Evolutionary conservation across 78 protist genomes (phyloP).

Genomic region (Cyanophora paradoxa): DNA sequence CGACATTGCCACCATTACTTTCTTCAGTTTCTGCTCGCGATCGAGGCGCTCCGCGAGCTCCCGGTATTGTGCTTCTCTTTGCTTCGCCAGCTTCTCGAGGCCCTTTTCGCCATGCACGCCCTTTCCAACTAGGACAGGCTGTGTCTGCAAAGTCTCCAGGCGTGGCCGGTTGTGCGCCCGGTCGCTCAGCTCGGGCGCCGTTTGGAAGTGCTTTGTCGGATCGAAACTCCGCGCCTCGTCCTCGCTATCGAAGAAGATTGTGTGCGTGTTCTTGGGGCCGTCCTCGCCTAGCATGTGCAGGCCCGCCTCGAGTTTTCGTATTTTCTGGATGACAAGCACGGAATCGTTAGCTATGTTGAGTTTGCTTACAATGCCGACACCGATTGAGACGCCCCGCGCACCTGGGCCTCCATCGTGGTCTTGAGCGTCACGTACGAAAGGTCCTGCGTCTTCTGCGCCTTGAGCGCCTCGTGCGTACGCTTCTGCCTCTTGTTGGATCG

Average conservation of each 20-base stretch:
- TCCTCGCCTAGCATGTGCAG: neutral
- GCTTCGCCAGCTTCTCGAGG: neutral
- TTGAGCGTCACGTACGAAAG: neutral
- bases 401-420: neutral
- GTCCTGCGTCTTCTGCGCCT: constrained; percentile 13
- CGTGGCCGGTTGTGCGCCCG: neutral
- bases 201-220: neutral
- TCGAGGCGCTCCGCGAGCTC: neutral
- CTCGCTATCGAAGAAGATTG: constrained; percentile 9
- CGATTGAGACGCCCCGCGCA: neutral
- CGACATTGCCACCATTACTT: neutral
- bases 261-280: constrained; percentile 9
- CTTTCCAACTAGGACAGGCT: neutral
- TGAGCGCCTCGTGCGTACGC: neutral
- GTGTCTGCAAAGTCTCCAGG: neutral
- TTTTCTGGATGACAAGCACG: neutral
- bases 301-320: neutral
- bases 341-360: neutral
- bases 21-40: neutral
- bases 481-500: too few relatives aligned
- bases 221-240: constrained; percentile 4
- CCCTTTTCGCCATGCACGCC: neutral
- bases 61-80: neutral
- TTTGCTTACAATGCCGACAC: neutral
- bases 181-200: neutral